Percentiles rank a stretch among this genome's conserved stretches.
phyloP scores from a whole-genome alignment of 768 basidiomycete species.

The Lepiota brunneoincarnata region DNA sequence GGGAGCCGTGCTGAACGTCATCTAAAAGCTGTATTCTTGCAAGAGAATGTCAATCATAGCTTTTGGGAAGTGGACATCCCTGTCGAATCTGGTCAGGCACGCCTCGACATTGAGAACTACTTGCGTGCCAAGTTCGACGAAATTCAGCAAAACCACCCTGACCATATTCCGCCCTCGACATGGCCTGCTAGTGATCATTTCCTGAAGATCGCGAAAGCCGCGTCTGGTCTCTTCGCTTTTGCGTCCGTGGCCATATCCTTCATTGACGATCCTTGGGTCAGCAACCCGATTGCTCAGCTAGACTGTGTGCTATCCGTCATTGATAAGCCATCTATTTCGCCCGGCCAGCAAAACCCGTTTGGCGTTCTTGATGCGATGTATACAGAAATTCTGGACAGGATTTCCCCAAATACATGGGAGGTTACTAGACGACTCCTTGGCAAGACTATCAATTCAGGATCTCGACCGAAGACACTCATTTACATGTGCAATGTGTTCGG shows the following conservation, averaged over 20 bases:
- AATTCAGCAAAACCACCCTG: slow-evolving; percentile 4
- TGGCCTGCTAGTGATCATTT: slow-evolving; percentile 19
- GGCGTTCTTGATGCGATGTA: slow-evolving; percentile 10
- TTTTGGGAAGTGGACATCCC: slow-evolving; percentile 2
- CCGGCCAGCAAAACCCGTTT: not conserved
- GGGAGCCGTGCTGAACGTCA: slow-evolving; percentile 25
- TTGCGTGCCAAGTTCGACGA: slow-evolving; percentile 10
- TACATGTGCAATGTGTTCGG: too few species aligned
- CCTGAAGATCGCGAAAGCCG: slow-evolving; percentile 15
- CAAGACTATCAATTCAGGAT: too few species aligned
- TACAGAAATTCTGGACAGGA: not conserved
- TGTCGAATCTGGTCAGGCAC: slow-evolving; percentile 8
- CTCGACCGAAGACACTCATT: too few species aligned
- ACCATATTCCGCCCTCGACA: not conserved
- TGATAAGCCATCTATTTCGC: not conserved
- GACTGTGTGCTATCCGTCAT: slow-evolving; percentile 15
- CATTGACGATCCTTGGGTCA: slow-evolving; percentile 8
- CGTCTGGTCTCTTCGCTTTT: slow-evolving; percentile 25
- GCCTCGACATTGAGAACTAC: slow-evolving; percentile 17
- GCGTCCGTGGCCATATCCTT: slow-evolving; percentile 18
- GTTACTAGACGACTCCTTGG: too few species aligned
- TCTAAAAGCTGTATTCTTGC: slow-evolving; percentile 15
- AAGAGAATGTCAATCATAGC: not conserved
- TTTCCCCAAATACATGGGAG: not conserved
- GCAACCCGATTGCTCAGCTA: slow-evolving; percentile 8